Evolutionary conservation across 345 rosid genomes (phyloP).

Genomic region (Eucalyptus marginata): DNA sequence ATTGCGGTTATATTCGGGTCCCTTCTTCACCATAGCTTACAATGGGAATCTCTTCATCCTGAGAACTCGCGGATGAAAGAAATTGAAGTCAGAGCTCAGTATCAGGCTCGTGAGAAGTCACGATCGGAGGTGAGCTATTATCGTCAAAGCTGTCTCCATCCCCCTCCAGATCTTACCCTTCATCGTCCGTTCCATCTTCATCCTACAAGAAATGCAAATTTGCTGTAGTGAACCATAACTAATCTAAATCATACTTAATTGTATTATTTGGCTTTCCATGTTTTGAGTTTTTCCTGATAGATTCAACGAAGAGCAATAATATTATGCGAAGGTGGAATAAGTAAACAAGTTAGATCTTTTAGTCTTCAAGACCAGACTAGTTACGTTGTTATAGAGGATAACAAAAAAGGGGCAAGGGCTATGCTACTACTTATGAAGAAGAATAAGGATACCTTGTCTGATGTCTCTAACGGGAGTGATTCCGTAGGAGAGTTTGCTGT

Average conservation of each 20-base stretch:
- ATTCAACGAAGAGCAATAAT: too few species aligned
- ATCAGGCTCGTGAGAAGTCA: not conserved
- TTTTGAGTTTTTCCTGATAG: not conserved
- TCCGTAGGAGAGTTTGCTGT: too few species aligned
- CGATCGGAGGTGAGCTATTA: not conserved
- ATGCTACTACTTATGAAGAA: too few species aligned
- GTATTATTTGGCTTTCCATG: not conserved
- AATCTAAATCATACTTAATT: not conserved
- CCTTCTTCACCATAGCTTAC: not conserved
- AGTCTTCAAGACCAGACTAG: not conserved
- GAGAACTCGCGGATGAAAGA: not conserved
- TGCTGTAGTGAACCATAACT: not conserved
- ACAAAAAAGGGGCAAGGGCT: not conserved
- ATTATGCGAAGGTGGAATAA: not conserved
- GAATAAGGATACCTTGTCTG: too few species aligned
- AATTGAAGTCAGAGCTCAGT: not conserved
- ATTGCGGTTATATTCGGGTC: not conserved
- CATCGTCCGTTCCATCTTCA: not conserved
- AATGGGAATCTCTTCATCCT: not conserved
- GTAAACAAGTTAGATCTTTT: not conserved
- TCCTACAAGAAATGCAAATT: not conserved
- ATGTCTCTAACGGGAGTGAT: too few species aligned
- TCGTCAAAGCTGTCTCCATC: not conserved
- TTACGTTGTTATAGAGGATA: too few species aligned
- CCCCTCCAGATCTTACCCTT: not conserved